phyloP scores from a whole-genome alignment of 306 rosid genomes.

The Purshia tridentata region DNA sequence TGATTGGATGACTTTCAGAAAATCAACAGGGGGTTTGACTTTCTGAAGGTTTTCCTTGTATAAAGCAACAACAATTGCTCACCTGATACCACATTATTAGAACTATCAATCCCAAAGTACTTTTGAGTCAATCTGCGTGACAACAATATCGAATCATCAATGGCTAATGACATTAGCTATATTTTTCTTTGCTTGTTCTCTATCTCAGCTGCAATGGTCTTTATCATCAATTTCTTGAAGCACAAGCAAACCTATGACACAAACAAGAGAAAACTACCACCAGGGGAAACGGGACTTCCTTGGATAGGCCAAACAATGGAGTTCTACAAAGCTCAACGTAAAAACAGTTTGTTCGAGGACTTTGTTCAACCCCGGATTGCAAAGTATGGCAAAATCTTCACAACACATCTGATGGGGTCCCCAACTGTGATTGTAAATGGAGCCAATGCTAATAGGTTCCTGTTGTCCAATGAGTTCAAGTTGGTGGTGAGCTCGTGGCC shows the following conservation, averaged over 20 bases:
- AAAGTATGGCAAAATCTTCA: constrained; percentile 66
- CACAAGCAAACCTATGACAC: constrained; percentile 32
- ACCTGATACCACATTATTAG: constrained; percentile 16
- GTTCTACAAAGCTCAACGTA: constrained; percentile 65
- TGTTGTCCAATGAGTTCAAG: constrained; percentile 80
- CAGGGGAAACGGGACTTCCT: constrained; percentile 75
- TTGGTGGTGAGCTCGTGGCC: constrained; percentile 90
- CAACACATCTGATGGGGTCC: constrained; percentile 76
- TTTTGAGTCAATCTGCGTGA: neutral
- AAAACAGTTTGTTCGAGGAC: constrained; percentile 55
- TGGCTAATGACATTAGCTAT: constrained; percentile 26
- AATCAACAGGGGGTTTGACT: constrained; percentile 25
- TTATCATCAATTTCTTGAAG: constrained; percentile 30
- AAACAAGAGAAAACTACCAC: constrained; percentile 48
- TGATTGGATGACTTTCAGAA: constrained; percentile 31
- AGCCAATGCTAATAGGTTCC: constrained; percentile 63
- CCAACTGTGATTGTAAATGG: constrained; percentile 80
- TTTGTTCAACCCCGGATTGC: constrained; percentile 51
- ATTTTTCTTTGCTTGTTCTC: constrained; percentile 31
- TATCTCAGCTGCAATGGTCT: constrained; percentile 31
- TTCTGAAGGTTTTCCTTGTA: constrained; percentile 4
- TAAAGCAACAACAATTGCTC: constrained; percentile 16
- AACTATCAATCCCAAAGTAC: neutral
- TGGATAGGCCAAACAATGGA: constrained; percentile 81
- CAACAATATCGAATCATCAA: constrained; percentile 26